Base-by-base conservation (phyloP, 345 rosid species). In the Citrus reticulata region DNA sequence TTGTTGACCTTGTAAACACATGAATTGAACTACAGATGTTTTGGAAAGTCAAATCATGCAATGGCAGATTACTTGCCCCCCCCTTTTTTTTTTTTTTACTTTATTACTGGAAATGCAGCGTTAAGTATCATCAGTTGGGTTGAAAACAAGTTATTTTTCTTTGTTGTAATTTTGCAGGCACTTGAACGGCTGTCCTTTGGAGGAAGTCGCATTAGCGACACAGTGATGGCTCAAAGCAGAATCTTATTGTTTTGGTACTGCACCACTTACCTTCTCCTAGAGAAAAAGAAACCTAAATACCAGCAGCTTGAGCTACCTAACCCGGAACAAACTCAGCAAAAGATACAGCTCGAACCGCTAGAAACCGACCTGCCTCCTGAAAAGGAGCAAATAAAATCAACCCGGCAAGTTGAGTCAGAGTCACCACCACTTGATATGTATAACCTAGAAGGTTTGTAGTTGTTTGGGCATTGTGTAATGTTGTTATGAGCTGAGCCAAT, bases 371-470 rank as follows among this genome's bases (percentile, higher is more conserved):
- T 75, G 70, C 51, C 70, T 55, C 71, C 83, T 63, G 34, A 77
- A 34, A 66, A 68, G 66, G 81, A 86, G 70, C 85, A 83, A 72
- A 30, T 67, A 2, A 75, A 92, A 81, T 84, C 88, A 85, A 68
- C 80, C 49, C 80, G 80, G 83, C 81, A 86, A 78, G 68, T 68
- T 17, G 87, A 87, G 7, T 73, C 84, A 77, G 87, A 87, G 7
- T 73, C 84, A 77, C 77, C 81, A 54, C 62, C 82, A 14, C 67
- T 78, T 30, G 93, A 92, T 80, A 92, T 95, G 46, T 96, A 92
- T 87, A 81, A 89, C 83, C 91, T 96, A 19, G 97, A 96, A 96
- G 99, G 98, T 96, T 96, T 93, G 98, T 94, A 89, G 87, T 60
- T 72, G 73, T 78, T 80, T 82, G 81, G 92, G 87, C 70, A 80